Percentiles rank a stretch among this genome's conserved stretches.
phyloP scores from a whole-genome alignment of 1,139 yeast genomes.

The Pichia sp. region DNA sequence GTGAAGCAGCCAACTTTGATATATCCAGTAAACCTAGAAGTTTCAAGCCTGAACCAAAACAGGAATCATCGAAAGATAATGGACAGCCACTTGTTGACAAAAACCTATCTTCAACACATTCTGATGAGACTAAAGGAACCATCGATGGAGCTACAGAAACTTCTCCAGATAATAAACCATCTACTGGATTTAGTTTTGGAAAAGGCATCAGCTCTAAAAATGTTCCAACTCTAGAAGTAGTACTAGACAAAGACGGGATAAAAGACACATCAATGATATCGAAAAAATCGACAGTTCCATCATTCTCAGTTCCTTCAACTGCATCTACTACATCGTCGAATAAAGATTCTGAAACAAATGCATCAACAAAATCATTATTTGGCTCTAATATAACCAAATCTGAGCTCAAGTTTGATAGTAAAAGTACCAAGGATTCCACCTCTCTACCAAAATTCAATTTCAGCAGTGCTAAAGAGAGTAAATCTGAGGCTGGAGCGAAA shows the following conservation, averaged over 20 bases:
- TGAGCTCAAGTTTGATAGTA: too few species aligned
- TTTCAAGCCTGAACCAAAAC: slow-evolving; percentile 11
- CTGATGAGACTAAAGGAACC: not conserved
- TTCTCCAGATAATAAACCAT: slow-evolving; percentile 12
- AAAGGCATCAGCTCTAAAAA: too few species aligned
- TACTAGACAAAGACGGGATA: slow-evolving; percentile 9
- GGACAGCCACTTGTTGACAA: not conserved
- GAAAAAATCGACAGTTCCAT: not conserved
- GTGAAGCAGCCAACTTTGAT: slow-evolving; percentile 13
- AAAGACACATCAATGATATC: not conserved
- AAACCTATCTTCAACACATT: not conserved
- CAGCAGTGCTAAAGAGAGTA: not conserved
- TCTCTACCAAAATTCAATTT: slow-evolving; percentile 1
- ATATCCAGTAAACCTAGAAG: slow-evolving; percentile 19
- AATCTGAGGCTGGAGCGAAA: too few species aligned
- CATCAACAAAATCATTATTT: not conserved
- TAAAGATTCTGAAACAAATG: not conserved
- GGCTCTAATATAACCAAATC: not conserved
- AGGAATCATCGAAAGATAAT: not conserved
- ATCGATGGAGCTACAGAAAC: not conserved
- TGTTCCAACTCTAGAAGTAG: not conserved
- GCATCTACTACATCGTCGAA: not conserved
- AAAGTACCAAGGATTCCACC: slow-evolving; percentile 3
- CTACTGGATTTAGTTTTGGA: slow-evolving; percentile 11
- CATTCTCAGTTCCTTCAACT: not conserved